These are phyloP conservation scores for Macaranga tanarius DNA, from an alignment of 441 rosid genomes.

Conservation along the genomic window DNA sequence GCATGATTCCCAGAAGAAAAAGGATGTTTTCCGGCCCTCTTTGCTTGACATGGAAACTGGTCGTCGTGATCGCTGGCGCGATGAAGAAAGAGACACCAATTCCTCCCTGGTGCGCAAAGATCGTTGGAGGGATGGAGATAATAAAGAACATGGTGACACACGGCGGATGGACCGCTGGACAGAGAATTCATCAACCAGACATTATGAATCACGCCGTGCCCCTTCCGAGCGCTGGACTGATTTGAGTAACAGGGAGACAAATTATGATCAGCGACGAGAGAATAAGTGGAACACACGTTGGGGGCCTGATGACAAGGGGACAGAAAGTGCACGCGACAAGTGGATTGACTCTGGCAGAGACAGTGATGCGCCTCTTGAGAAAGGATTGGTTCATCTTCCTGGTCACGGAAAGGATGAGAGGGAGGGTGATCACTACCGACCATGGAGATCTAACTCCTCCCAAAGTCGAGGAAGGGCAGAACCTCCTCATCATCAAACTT, in stretches of 20 bases:
- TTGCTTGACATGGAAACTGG: slow-evolving; percentile 76
- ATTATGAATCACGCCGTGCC: slow-evolving; percentile 71
- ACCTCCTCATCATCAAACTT: slow-evolving; percentile 53
- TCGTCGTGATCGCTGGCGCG: slow-evolving; percentile 93
- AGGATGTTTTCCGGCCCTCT: slow-evolving; percentile 85
- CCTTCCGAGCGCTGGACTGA: slow-evolving; percentile 83
- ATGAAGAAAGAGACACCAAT: slow-evolving; percentile 93
- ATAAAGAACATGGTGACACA: slow-evolving; percentile 62
- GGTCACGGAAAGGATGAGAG: slow-evolving; percentile 59
- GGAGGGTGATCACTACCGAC: slow-evolving; percentile 75
- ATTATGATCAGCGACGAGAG: slow-evolving; percentile 82
- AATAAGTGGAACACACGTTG: slow-evolving; percentile 99
- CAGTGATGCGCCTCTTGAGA: slow-evolving; percentile 57
- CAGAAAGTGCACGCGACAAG: slow-evolving; percentile 57
- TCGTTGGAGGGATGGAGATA: slow-evolving; percentile 82
- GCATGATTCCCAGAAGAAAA: slow-evolving; percentile 68
- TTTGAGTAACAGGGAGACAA: slow-evolving; percentile 66
- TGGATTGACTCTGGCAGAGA: slow-evolving; percentile 70
- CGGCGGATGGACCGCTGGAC: slow-evolving; percentile 69
- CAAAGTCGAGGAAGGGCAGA: slow-evolving; percentile 86
- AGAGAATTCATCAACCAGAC: slow-evolving; percentile 61
- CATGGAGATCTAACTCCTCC: slow-evolving; percentile 75
- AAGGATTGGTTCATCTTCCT: slow-evolving; percentile 53
- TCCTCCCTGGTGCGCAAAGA: slow-evolving; percentile 59
- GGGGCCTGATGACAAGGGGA: slow-evolving; percentile 87